Evolutionary conservation across 2,329 filamentous ascomycete genomes (phyloP).

Genomic region (Ophiostoma sp.): DNA sequence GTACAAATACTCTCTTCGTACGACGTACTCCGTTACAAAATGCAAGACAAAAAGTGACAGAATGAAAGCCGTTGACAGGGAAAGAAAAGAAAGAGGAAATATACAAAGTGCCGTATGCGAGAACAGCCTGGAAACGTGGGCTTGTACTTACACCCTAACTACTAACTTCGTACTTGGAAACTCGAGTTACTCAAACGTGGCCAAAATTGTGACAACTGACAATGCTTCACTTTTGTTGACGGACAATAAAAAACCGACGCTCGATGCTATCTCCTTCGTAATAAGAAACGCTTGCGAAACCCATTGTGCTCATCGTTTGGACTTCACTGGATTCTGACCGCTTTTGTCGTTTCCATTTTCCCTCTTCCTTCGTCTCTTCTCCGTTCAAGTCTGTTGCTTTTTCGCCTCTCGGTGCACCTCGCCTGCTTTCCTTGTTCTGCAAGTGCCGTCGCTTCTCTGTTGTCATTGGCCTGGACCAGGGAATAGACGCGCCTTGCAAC

Average conservation of each 20-base stretch:
- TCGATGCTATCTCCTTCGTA: not conserved
- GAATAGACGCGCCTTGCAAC: conserved; percentile 4
- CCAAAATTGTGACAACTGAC: not conserved
- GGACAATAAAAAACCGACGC: not conserved
- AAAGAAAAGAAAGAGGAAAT: not conserved
- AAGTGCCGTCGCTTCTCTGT: not conserved
- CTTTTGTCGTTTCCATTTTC: not conserved
- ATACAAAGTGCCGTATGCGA: not conserved
- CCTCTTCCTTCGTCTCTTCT: not conserved
- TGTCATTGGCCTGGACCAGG: not conserved
- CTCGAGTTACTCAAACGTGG: not conserved
- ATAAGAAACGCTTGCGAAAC: conserved; percentile 10
- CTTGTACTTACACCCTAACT: not conserved
- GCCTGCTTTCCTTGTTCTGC: not conserved
- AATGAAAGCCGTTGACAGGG: not conserved
- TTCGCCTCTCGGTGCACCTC: not conserved
- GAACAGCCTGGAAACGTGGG: not conserved
- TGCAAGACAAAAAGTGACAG: not conserved
- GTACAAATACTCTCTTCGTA: too few relatives aligned
- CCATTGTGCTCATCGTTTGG: not conserved
- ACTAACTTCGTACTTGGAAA: not conserved
- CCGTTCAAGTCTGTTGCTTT: too few relatives aligned
- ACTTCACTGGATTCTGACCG: not conserved
- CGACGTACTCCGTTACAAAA: too few relatives aligned
- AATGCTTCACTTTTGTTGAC: not conserved